Conservation (phyloP, 176 grass and related monocot species). For the Guadua angustifolia region DNA sequence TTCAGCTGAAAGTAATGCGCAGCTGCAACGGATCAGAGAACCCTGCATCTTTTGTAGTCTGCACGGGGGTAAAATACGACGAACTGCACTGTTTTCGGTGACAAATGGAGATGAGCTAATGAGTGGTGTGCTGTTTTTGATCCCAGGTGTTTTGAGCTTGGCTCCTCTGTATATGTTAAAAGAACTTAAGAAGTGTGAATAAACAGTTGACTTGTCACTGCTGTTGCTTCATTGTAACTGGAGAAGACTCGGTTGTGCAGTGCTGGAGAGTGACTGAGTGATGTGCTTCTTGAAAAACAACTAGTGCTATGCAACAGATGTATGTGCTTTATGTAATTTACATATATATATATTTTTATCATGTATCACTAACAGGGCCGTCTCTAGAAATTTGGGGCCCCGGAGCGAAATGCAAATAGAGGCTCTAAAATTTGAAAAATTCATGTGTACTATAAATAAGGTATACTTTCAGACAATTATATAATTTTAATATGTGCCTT, state of each 20-base stretch:
- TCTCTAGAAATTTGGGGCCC: too few relatives aligned
- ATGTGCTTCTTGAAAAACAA: neutral
- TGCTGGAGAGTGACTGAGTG: neutral
- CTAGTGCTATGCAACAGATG: too few relatives aligned
- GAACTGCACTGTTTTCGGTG: neutral
- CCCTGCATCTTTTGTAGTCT: constrained; percentile 47
- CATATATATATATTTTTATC: too few relatives aligned
- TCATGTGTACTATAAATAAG: too few relatives aligned
- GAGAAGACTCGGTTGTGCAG: neutral
- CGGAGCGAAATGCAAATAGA: too few relatives aligned
- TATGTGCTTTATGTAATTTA: too few relatives aligned
- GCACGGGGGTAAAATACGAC: constrained; percentile 50
- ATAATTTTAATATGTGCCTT: too few relatives aligned
- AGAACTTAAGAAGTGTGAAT: constrained; percentile 79
- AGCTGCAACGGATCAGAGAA: constrained; percentile 43
- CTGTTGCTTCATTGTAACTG: neutral
- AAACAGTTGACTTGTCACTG: neutral
- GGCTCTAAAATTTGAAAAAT: too few relatives aligned
- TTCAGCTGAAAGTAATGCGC: constrained; percentile 64
- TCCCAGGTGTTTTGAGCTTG: constrained; percentile 80
- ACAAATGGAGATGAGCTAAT: neutral
- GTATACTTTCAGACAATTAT: too few relatives aligned
- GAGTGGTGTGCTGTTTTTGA: neutral
- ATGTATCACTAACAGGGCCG: too few relatives aligned
- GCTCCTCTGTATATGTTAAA: constrained; percentile 68